Base-by-base conservation (phyloP, 2,329 filamentous ascomycete species). In the Penicillium sp. region DNA sequence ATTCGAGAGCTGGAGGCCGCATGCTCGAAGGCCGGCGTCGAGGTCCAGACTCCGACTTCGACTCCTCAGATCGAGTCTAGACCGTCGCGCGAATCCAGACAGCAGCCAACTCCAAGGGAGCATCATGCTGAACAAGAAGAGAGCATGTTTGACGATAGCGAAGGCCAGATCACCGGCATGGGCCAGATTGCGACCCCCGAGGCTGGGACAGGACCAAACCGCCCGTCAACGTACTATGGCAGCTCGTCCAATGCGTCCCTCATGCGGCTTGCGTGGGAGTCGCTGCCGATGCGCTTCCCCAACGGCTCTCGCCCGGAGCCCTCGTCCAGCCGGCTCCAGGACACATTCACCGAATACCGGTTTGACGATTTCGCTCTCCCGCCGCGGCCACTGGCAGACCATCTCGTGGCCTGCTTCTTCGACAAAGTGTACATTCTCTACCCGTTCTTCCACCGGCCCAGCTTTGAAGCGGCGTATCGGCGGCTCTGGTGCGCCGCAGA, bases 361-460 rank as follows among this genome's bases (percentile, higher is more conserved):
- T 66, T 72, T 11, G 70, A 73, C 19, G 71, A 78, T 11, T 79
- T 77, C 44, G 62, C 69, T 1, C 69, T 82, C 0, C 81, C 80
- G 0, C 78, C 81, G 1, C 76, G 80, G 1, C 62, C 70, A 2
- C 60, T 82, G 7, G 78, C 78, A 41, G 79, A 83, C 63, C 75
- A 80, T 44, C 70, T 82, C 1, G 46, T 82, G 3, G 64, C 73
- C 5, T 71, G 72, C 17, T 83, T 77, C 56, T 81, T 75, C 64
- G 67, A 77, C 15, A 66, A 73, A 8, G 70, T 82, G 1, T 78
- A 77, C 61, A 80, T 75, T 64, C 69, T 82, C 9, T 82, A 81
- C 56, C 81, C 81, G 0, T 78, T 81, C 59, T 78, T 83, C 56
- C 75, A 82, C 66, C 72, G 76, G 4, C 71, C 73, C 0, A 74